Evolutionary conservation across 441 rosid species (phyloP).

Genomic region (Biscutella laevigata): DNA sequence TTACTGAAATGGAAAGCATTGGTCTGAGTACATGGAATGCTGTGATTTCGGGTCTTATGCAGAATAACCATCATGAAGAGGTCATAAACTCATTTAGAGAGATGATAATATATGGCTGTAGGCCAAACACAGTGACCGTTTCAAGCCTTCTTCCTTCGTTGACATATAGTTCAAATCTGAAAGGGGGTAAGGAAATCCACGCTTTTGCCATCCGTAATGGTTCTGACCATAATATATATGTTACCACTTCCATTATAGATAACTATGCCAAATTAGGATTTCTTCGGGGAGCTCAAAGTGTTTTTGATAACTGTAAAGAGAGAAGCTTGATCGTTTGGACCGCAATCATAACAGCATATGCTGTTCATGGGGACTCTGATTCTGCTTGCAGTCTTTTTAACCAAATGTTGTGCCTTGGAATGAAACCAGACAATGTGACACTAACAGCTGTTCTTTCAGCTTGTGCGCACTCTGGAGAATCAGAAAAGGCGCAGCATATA

Average conservation of each 20-base stretch:
- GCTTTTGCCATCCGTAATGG: slow-evolving; percentile 50
- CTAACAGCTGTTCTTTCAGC: slow-evolving; percentile 66
- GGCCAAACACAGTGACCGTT: slow-evolving; percentile 60
- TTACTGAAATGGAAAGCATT: slow-evolving; percentile 38
- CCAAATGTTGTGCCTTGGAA: slow-evolving; percentile 45
- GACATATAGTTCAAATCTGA: slow-evolving; percentile 46
- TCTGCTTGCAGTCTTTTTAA: slow-evolving; percentile 42
- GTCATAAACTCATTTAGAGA: slow-evolving; percentile 43
- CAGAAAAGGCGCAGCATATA: slow-evolving; percentile 47
- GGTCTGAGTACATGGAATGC: slow-evolving; percentile 68
- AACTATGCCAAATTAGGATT: slow-evolving; percentile 64
- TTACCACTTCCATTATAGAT: slow-evolving; percentile 61
- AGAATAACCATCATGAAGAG: slow-evolving; percentile 46
- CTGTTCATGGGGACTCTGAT: slow-evolving; percentile 63
- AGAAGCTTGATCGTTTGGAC: slow-evolving; percentile 79
- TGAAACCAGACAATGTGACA: slow-evolving; percentile 59
- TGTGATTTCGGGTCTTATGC: slow-evolving; percentile 69
- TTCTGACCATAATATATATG: slow-evolving; percentile 42
- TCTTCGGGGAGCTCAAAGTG: slow-evolving; percentile 45
- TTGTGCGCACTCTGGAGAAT: slow-evolving; percentile 63
- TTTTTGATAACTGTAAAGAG: slow-evolving; percentile 45
- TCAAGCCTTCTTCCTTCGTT: slow-evolving; percentile 57
- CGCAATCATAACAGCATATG: slow-evolving; percentile 64
- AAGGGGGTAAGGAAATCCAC: slow-evolving; percentile 69
- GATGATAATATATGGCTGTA: slow-evolving; percentile 45